Percentiles rank a stretch among this genome's conserved stretches.
Conservation (phyloP, 2,329 filamentous ascomycete genomes). For the Epichloe festucae region DNA sequence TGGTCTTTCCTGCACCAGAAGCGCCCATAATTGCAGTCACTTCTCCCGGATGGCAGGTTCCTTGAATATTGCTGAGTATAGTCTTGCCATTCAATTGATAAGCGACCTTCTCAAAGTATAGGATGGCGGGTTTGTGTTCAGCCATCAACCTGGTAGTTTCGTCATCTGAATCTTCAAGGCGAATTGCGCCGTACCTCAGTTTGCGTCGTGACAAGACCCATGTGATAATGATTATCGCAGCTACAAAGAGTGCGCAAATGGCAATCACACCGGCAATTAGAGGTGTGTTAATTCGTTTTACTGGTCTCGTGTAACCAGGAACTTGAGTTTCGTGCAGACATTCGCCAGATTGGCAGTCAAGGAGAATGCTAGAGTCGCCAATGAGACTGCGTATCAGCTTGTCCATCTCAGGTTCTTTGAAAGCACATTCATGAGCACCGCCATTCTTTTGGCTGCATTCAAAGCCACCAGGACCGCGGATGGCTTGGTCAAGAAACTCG, state of each 20-base stretch:
- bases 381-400: conserved; percentile 78
- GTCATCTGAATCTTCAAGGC: conserved; percentile 80
- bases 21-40: conserved; percentile 97
- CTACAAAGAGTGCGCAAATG: conserved; percentile 70
- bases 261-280: conserved; percentile 91
- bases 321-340: conserved; percentile 89
- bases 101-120: conserved; percentile 79
- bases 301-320: conserved; percentile 74
- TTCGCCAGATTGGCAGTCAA: conserved; percentile 76
- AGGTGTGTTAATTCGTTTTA: conserved; percentile 94
- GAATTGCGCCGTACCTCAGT: conserved; percentile 57
- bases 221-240: conserved; percentile 67
- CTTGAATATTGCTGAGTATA: conserved; percentile 69
- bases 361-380: conserved; percentile 76
- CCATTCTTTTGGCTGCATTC: conserved; percentile 56
- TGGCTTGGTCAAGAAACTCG: conserved; percentile 72
- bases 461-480: conserved; percentile 81
- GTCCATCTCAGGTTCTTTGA: conserved; percentile 88
- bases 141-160: conserved; percentile 76
- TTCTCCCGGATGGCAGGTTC: conserved; percentile 87
- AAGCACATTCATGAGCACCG: conserved; percentile 55
- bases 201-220: conserved; percentile 81
- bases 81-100: conserved; percentile 81
- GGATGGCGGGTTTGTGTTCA: conserved; percentile 79
- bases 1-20: conserved; percentile 93